Conservation (phyloP, 805 yeast genomes). For the Metschnikowia lochheadii region DNA sequence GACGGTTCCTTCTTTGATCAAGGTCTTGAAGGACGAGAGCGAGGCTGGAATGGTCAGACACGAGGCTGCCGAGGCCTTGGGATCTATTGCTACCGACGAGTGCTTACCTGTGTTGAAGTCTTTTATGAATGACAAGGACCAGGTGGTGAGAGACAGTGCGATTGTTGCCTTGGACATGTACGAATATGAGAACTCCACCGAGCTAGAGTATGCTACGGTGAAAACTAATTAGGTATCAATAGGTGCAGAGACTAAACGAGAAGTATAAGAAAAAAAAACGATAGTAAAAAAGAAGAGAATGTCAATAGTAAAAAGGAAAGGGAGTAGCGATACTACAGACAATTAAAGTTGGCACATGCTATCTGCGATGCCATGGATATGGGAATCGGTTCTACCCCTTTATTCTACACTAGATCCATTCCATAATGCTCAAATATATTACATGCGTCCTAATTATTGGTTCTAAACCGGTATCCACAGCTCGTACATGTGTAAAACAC, state of each 20-base stretch:
- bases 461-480: conserved; percentile 91
- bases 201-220: conserved; percentile 61
- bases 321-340: too few species aligned
- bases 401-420: neutral
- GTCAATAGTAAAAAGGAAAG: neutral
- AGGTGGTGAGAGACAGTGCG: conserved; percentile 94
- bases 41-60: conserved; percentile 99
- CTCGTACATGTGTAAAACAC: conserved; percentile 94
- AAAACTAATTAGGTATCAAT: conserved; percentile 6
- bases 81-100: conserved; percentile 94
- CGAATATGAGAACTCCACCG: conserved; percentile 84
- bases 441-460: conserved; percentile 59
- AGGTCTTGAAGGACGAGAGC: conserved; percentile 66
- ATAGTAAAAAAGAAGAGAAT: neutral
- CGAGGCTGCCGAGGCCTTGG: conserved; percentile 98
- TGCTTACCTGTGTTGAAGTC: conserved; percentile 82
- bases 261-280: neutral
- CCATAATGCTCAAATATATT: neutral
- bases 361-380: too few species aligned
- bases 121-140: conserved; percentile 75
- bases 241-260: neutral
- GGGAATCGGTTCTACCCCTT: too few species aligned
- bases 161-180: conserved; percentile 97
- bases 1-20: conserved; percentile 80
- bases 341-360: too few species aligned